phyloP scores from a whole-genome alignment of 148 eudicot species.

The Euryodendron excelsum region DNA sequence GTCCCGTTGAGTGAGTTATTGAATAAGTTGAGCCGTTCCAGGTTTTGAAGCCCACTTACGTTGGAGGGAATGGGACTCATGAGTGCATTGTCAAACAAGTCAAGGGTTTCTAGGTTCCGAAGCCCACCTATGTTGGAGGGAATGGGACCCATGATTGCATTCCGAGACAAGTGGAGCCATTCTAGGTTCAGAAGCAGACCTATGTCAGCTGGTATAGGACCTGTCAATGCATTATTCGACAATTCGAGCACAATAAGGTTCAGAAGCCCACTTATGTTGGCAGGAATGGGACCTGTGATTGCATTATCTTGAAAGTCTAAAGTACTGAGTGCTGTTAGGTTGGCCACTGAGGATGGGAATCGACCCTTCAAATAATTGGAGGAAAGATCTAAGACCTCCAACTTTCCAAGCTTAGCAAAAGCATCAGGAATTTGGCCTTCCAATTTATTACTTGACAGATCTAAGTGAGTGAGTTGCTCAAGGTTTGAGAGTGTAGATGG shows the following conservation, averaged over 20 bases:
- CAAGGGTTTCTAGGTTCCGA: background rate
- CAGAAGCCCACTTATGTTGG: too few species aligned
- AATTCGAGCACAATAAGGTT: background rate
- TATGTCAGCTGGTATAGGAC: background rate
- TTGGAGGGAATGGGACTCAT: background rate
- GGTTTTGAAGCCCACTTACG: background rate
- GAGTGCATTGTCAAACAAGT: background rate
- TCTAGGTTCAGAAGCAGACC: background rate
- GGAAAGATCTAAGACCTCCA: background rate
- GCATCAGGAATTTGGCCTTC: background rate
- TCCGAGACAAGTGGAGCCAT: background rate
- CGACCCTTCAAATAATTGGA: conserved; percentile 17
- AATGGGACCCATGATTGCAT: conserved; percentile 24
- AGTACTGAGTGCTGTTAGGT: background rate
- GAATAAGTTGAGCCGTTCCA: fast-evolving
- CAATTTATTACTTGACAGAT: background rate
- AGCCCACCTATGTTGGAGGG: background rate
- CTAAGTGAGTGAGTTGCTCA: background rate
- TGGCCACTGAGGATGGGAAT: conserved; percentile 23
- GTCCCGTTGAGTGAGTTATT: background rate
- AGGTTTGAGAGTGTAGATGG: conserved; percentile 4
- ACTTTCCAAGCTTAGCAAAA: background rate
- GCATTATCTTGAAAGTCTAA: conserved; percentile 2
- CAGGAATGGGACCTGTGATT: conserved; percentile 22
- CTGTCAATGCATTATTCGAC: background rate